Conservation (phyloP, 306 rosid genomes). For the Aeschynomene evenia region DNA sequence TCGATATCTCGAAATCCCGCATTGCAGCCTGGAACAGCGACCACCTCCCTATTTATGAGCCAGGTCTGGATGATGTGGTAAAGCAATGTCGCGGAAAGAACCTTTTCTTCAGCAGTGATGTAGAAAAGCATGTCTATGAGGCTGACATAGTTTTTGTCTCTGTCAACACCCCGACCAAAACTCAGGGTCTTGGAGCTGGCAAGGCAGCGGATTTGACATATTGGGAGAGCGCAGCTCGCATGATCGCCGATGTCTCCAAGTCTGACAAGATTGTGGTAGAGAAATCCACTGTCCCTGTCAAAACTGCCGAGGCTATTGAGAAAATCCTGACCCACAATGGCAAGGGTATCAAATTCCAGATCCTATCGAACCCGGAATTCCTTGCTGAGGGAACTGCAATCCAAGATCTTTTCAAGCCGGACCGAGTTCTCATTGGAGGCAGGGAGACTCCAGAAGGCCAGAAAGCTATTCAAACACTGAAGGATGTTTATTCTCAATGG, state of each 20-base stretch:
- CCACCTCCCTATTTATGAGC: slow-evolving; percentile 90
- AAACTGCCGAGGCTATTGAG: slow-evolving; percentile 96
- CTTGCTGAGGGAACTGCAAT: slow-evolving; percentile 98
- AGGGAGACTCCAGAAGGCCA: slow-evolving; percentile 82
- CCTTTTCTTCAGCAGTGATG: slow-evolving; percentile 95
- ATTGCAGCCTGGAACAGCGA: slow-evolving; percentile 93
- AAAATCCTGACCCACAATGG: slow-evolving; percentile 89
- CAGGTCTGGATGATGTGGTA: slow-evolving; percentile 78
- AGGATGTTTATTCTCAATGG: slow-evolving; percentile 83
- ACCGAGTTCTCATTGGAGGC: slow-evolving; percentile 87
- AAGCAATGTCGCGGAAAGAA: slow-evolving; percentile 85
- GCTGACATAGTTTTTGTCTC: slow-evolving; percentile 96
- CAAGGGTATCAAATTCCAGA: slow-evolving; percentile 82
- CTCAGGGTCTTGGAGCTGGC: slow-evolving; percentile 90
- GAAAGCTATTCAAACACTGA: slow-evolving; percentile 71
- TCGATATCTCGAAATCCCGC: slow-evolving; percentile 71
- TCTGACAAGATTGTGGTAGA: slow-evolving; percentile 92
- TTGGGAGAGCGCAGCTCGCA: slow-evolving; percentile 97
- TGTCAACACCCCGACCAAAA: slow-evolving; percentile 91
- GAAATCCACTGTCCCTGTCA: slow-evolving; percentile 95
- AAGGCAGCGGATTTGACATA: slow-evolving; percentile 93
- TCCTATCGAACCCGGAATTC: slow-evolving; percentile 90
- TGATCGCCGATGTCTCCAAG: slow-evolving; percentile 91
- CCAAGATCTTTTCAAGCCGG: slow-evolving; percentile 76
- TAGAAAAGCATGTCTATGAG: slow-evolving; percentile 75